Evolutionary conservation across 176 grass and related monocot species (phyloP).

Genomic region (Cenchrus americanus): DNA sequence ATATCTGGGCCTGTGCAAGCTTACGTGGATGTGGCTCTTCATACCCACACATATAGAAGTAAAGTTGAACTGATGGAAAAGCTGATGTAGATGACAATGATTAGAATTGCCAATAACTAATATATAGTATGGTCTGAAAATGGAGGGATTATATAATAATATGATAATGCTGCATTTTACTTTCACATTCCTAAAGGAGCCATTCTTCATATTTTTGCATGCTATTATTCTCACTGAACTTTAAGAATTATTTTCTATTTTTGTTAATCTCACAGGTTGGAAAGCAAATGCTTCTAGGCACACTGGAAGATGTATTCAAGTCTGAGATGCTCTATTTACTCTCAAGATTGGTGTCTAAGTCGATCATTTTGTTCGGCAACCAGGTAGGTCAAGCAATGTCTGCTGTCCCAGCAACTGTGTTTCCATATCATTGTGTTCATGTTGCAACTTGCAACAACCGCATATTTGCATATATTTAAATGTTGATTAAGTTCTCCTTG

Average conservation of each 20-base stretch:
- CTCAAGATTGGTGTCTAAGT: conserved; percentile 71
- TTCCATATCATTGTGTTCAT: conserved; percentile 8
- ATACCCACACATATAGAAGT: neutral
- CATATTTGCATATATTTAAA: neutral
- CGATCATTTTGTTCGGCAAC: conserved; percentile 53
- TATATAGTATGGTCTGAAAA: neutral
- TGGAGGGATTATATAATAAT: neutral
- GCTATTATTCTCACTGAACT: neutral
- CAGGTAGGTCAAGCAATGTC: conserved; percentile 51
- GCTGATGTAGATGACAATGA: conserved; percentile 2
- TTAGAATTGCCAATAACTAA: neutral
- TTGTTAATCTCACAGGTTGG: conserved; percentile 59
- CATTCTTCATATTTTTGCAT: conserved; percentile 21
- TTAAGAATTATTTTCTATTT: conserved; percentile 9
- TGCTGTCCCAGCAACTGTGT: conserved; percentile 36
- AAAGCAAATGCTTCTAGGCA: conserved; percentile 52
- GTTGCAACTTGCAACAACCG: conserved; percentile 31
- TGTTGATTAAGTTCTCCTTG: neutral
- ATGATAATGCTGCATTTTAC: neutral
- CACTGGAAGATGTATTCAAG: conserved; percentile 65
- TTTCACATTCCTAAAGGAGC: neutral
- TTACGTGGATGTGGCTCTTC: neutral
- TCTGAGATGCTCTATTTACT: conserved; percentile 69
- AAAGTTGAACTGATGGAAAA: neutral
- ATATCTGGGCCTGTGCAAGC: conserved; percentile 1